Base-by-base conservation (phyloP, 164 flowering plant species). In the Annona cherimola region DNA sequence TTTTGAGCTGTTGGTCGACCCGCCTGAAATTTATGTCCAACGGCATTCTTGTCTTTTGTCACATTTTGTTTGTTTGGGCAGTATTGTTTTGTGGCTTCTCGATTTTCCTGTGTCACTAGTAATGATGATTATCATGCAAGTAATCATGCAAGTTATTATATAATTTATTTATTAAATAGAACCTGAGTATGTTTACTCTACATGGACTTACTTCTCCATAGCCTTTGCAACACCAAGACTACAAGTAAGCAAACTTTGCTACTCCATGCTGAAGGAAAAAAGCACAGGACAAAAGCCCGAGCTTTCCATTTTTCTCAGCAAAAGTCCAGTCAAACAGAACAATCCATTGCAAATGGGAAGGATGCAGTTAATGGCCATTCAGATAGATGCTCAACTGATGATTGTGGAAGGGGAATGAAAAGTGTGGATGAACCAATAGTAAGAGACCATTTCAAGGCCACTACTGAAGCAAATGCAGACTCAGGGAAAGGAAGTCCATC, bases 231-330 rank as follows among this genome's bases (percentile, higher is more conserved):
- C 63, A 89, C 93, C 55, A 85, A 77, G 5, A 90, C 94, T 63
- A 93, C 98, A 9, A 90, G 98, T 74, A 81, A 77, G 81, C 96
- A 95, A 79, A 82, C 98, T 39, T 77, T 95, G 75, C 89, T 93
- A 67, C 84, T 84, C 63, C 99, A 95, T 81, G 97, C 97, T 16
- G 98, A 95, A 20, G 99, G 98, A 50, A 95, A 91, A 81, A 95
- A 93, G 74, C 99, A 95, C 82, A 82, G 85, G 74, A 96, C 87
- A 70, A 93, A 90, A 78, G 97, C 98, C 61, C 81, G 92, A 71
- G 98, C 90, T 45, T 82, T 86, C 78, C 94, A 91, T 81, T 89
- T 91, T 63, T 76, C 91, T 64, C 86, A 86, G 43, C 84, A 89
- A 77, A 84, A 69, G 69, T 78, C 89, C 16, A 81, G 81, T 59